Percentiles rank a stretch among this genome's conserved stretches.
These are phyloP conservation scores for Boletus reticulatus DNA, from an alignment of 768 basidiomycete species.

Conservation along the genomic window DNA sequence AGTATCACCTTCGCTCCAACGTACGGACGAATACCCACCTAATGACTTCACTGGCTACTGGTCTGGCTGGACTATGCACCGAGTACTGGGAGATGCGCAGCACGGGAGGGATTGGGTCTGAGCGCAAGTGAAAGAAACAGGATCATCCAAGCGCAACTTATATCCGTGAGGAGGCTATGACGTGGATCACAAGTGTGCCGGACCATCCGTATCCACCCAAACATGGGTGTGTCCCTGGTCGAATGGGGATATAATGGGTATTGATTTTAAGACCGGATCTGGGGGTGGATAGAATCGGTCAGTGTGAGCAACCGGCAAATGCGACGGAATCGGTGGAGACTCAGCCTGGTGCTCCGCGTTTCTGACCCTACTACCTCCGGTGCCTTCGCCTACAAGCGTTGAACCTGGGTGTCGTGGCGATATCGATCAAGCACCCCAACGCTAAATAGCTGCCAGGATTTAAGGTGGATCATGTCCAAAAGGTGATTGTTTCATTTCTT, in stretches of 20 bases:
- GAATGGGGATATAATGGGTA: constrained; percentile 7
- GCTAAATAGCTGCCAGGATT: too few species aligned
- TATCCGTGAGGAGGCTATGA: background rate
- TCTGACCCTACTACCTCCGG: too few species aligned
- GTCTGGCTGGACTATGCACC: background rate
- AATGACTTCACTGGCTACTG: background rate
- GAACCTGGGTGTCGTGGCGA: too few species aligned
- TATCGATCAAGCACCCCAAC: too few species aligned
- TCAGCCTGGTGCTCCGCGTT: too few species aligned
- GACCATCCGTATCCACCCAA: background rate
- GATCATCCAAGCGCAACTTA: constrained; percentile 3
- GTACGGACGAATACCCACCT: background rate
- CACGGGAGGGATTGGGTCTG: background rate
- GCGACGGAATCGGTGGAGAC: too few species aligned
- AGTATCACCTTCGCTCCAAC: background rate
- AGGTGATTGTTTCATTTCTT: too few species aligned
- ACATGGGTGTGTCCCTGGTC: constrained; percentile 11
- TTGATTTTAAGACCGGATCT: background rate
- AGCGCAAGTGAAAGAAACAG: background rate
- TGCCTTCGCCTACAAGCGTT: too few species aligned
- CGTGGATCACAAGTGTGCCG: constrained; percentile 9
- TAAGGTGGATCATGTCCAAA: too few species aligned
- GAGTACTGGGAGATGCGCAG: background rate
- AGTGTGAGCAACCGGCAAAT: too few species aligned
- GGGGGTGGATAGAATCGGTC: background rate